Conservation (phyloP, 768 basidiomycete species). For the Lentinula sp. region DNA sequence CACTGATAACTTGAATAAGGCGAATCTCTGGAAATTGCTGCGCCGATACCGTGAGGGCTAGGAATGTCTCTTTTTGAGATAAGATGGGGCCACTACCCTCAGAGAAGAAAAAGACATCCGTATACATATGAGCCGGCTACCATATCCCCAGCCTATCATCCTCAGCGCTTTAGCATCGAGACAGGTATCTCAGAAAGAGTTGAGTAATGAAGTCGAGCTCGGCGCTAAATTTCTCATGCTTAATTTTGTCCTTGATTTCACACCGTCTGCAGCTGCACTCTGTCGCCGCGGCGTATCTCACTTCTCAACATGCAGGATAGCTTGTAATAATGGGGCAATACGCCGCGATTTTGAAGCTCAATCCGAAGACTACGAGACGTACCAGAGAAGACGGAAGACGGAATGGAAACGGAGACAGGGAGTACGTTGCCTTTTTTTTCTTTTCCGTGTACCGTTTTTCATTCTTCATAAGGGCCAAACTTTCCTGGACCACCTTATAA, state of each 20-base stretch:
- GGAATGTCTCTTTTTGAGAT: no score
- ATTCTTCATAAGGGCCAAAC: slow-evolving; percentile 52
- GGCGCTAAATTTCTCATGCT: neutral
- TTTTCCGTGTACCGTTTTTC: slow-evolving; percentile 4
- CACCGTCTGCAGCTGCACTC: neutral
- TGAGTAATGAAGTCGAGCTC: neutral
- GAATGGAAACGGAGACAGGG: slow-evolving; percentile 75
- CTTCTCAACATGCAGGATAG: neutral
- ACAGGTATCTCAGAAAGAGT: no score
- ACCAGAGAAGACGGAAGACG: slow-evolving; percentile 47
- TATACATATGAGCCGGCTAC: no score
- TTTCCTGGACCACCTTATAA: slow-evolving; percentile 77
- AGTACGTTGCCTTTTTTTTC: slow-evolving; percentile 30
- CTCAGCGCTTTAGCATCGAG: no score
- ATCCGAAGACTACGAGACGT: slow-evolving; percentile 28
- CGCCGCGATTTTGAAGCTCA: slow-evolving; percentile 11
- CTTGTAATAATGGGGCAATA: neutral
- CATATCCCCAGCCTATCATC: no score
- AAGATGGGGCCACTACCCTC: no score
- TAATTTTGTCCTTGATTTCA: neutral
- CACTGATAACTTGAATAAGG: no score
- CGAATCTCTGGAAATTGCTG: no score
- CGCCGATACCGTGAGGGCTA: no score
- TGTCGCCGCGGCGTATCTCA: neutral
- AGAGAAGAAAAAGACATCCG: no score